Percentiles rank a stretch among this genome's conserved stretches.
Conservation (phyloP, 768 basidiomycete species). For the Tricholoma matsutake region DNA sequence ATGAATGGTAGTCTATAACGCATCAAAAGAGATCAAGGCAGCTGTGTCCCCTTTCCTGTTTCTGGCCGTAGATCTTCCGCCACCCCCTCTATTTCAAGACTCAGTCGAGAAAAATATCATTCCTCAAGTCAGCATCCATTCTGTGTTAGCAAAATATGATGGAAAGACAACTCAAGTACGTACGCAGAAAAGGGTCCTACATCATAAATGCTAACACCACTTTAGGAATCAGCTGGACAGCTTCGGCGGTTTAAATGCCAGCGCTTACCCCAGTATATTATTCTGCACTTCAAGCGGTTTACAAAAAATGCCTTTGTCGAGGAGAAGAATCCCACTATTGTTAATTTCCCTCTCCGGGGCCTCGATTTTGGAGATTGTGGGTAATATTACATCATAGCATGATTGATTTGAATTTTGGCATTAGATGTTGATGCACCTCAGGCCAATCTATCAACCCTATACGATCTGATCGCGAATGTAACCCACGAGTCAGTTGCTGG, state of each 20-base stretch:
- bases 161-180: constrained; percentile 86
- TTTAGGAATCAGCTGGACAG: constrained; percentile 79
- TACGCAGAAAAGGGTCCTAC: constrained; percentile 26
- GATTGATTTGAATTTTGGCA: constrained; percentile 20
- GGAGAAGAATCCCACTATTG: constrained; percentile 98
- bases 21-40: constrained; percentile 73
- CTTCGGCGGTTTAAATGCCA: constrained; percentile 90
- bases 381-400: constrained; percentile 32
- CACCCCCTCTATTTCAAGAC: constrained; percentile 97
- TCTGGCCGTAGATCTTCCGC: constrained; percentile 92
- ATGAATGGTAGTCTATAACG: constrained; percentile 3
- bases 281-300: constrained; percentile 94
- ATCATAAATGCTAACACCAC: not conserved
- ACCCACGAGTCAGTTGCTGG: constrained; percentile 94
- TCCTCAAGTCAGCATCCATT: constrained; percentile 91
- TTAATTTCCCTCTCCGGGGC: constrained; percentile 93
- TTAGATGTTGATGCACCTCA: constrained; percentile 77
- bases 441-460: constrained; percentile 61
- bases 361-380: constrained; percentile 90
- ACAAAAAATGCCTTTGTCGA: constrained; percentile 96
- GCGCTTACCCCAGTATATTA: constrained; percentile 85
- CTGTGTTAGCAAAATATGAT: constrained; percentile 91
- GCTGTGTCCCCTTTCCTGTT: constrained; percentile 90
- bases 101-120: constrained; percentile 97
- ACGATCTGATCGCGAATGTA: constrained; percentile 95